phyloP scores from a whole-genome alignment of 2,329 filamentous ascomycete species.

The Botrytis paeoniae region DNA sequence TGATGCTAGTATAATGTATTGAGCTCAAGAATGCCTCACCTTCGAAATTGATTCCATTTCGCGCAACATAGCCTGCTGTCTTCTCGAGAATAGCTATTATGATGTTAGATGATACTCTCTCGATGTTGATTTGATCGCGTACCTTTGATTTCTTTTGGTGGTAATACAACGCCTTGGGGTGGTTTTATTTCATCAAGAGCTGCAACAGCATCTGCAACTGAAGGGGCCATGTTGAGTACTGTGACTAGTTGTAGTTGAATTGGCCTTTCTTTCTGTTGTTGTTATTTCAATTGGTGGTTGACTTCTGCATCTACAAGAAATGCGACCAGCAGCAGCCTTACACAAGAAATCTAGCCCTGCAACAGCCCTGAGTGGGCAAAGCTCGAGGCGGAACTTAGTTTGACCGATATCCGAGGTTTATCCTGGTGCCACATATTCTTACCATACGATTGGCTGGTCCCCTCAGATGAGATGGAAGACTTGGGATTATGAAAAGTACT shows the following conservation, averaged over 20 bases:
- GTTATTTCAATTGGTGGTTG: background rate
- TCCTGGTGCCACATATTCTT: background rate
- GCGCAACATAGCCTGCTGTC: constrained; percentile 85
- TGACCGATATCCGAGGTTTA: background rate
- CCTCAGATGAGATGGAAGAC: background rate
- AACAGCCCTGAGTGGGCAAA: background rate
- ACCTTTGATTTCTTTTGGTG: constrained; percentile 76
- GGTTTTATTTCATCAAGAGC: constrained; percentile 69
- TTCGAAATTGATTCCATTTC: constrained; percentile 62
- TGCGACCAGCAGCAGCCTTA: constrained; percentile 7
- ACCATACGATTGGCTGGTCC: background rate
- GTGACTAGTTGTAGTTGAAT: background rate
- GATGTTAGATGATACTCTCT: constrained; percentile 39
- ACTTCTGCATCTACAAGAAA: constrained; percentile 5
- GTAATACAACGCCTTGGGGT: constrained; percentile 79
- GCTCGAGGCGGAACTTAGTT: background rate
- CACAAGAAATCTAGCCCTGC: constrained; percentile 4
- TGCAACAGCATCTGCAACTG: constrained; percentile 45
- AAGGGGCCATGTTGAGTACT: constrained; percentile 34
- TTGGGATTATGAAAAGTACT: background rate
- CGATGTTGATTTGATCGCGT: constrained; percentile 12
- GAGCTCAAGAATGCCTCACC: constrained; percentile 38
- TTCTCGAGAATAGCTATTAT: constrained; percentile 72
- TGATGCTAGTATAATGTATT: background rate
- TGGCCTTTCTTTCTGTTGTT: background rate